phyloP scores from a whole-genome alignment of 2,329 filamentous ascomycete species.

The Trichoderma atroviride region DNA sequence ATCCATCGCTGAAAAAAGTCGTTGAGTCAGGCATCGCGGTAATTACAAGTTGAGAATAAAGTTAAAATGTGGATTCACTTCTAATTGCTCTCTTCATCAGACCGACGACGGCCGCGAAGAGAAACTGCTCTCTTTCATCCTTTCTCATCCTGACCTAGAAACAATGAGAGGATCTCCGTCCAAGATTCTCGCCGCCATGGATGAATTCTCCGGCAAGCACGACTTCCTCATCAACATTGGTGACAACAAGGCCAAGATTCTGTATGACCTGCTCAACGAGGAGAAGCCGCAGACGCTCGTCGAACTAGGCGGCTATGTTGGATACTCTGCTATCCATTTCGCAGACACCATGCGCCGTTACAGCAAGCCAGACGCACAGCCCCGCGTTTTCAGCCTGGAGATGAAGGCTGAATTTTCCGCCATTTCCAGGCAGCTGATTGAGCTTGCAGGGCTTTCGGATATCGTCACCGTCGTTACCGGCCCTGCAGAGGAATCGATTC shows the following conservation, averaged over 20 bases:
- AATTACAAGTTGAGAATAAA: background rate
- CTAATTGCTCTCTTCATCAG: background rate
- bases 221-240: conserved; percentile 74
- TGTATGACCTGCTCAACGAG: conserved; percentile 68
- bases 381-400: conserved; percentile 72
- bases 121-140: conserved; percentile 4
- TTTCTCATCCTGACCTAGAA: conserved; percentile 11
- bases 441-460: conserved; percentile 72
- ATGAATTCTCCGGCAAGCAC: conserved; percentile 12
- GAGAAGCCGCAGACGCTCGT: conserved; percentile 71
- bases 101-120: conserved; percentile 18
- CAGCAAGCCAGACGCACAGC: conserved; percentile 51
- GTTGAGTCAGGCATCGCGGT: conserved; percentile 4
- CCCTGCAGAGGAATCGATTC: conserved; percentile 66
- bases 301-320: conserved; percentile 79
- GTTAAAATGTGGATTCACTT: background rate
- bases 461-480: conserved; percentile 73
- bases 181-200: conserved; percentile 12
- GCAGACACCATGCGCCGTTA: conserved; percentile 64
- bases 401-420: conserved; percentile 73
- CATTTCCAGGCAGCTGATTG: conserved; percentile 68
- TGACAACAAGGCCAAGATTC: conserved; percentile 71
- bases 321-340: conserved; percentile 80
- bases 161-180: background rate
- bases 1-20: conserved; percentile 2